Conservation (phyloP, 2,329 filamentous ascomycete genomes). For the Fusarium xyrophilum region DNA sequence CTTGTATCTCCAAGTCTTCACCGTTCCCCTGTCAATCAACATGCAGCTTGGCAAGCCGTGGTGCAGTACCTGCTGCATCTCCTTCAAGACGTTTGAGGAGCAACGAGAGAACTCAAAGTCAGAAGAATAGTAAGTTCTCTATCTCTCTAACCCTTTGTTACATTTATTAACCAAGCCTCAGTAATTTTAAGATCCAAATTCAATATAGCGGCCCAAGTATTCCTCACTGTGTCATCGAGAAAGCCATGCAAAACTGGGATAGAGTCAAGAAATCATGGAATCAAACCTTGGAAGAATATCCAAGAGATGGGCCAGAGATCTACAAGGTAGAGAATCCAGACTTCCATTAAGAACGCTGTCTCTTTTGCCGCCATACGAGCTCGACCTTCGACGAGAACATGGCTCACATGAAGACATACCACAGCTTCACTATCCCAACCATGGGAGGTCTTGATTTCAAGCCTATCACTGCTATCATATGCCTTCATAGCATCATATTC, state of each 20-base stretch:
- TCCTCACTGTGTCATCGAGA: background rate
- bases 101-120: slow-evolving; percentile 1
- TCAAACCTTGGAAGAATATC: rapidly evolving
- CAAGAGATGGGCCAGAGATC: background rate
- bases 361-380: background rate
- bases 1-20: background rate
- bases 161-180: background rate
- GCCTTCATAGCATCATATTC: slow-evolving; percentile 57
- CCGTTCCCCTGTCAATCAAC: background rate
- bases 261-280: background rate
- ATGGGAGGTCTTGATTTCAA: slow-evolving; percentile 52
- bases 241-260: background rate
- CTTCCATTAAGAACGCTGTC: background rate
- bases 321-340: background rate
- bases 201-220: background rate
- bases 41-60: background rate
- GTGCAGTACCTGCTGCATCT: background rate
- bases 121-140: background rate
- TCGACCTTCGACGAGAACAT: slow-evolving; percentile 48
- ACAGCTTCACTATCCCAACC: slow-evolving; percentile 55
- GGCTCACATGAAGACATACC: slow-evolving; percentile 57
- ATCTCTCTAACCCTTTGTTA: rapidly evolving
- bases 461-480: slow-evolving; percentile 53
- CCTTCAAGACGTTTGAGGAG: background rate
- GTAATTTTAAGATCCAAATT: background rate